Base-by-base conservation (phyloP, 2,329 filamentous ascomycete species). In the Colletotrichum destructivum region DNA sequence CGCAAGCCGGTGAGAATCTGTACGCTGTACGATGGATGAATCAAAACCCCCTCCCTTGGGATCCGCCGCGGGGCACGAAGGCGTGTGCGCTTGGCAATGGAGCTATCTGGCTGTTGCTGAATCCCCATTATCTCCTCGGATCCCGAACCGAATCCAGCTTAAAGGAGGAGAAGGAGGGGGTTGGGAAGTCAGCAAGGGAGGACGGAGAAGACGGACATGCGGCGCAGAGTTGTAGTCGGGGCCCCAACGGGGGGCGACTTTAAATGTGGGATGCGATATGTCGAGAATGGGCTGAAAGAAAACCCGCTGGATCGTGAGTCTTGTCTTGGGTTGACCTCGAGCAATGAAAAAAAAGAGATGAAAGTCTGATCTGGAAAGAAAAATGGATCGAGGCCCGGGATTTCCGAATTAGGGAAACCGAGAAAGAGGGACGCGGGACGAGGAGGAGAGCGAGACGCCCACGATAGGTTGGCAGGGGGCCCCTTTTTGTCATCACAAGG, bases 71-170 rank as follows among this genome's bases (percentile, higher is more conserved):
- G 2, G 12, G 60, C 15, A 16, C 5, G 47, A 42, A n/a, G 15
- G 11, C 46, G 26, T 42, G 61, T 38, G 59, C 51, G 16, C 65
- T 63, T 63, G 52, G 59, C 59, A 23, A 49, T 56, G 26, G 57
- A 55, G 35, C 61, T 42, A 55, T 46, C 61, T 42, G 23, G 49
- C 38, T 55, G 31, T 1, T 44, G 9, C 18, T 5, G 46, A 16
- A 55, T n/a, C 23, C 38, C 54, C 54, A 54, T 51, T 59, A 26
- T 40, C 64, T 40, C 42, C 18, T 71, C 65, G 65, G 69, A 26
- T 69, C 46, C 65, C 26, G 69, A 55, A 60, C 65, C 69, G 65
- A 55, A 71, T 71, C 52, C 65, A 69, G 69, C 52, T 64, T 69
- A 71, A 71, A 26, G 57, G 69, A 18, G 65, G 65, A 13, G 15